A percentile compares a stretch with the other conserved stretches of the same genome.
Evolutionary conservation across 371 early-diverging fungal species (phyloP).

Genomic region (Paraphysoderma sedebokerense): DNA sequence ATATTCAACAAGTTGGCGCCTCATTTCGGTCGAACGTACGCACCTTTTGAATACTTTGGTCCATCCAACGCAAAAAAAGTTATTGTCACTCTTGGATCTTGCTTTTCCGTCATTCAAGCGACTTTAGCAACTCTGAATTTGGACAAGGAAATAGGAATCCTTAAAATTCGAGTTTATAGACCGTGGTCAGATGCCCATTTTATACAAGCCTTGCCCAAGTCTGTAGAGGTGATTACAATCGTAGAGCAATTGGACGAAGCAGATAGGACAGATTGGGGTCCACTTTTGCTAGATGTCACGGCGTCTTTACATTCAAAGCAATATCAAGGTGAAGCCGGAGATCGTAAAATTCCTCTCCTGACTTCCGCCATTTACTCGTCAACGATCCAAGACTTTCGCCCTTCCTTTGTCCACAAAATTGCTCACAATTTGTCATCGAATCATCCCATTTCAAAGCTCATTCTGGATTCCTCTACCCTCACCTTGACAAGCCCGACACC

Average conservation of each 20-base stretch:
- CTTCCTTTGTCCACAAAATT: too few species aligned
- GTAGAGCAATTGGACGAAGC: conserved; percentile 48
- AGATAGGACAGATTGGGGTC: conserved; percentile 46
- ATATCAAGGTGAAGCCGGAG: conserved; percentile 19
- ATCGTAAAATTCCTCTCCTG: too few species aligned
- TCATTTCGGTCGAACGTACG: conserved; percentile 28
- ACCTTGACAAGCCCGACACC: too few species aligned
- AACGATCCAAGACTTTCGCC: too few species aligned
- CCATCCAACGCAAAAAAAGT: conserved; percentile 31
- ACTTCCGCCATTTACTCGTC: too few species aligned
- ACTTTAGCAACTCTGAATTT: conserved; percentile 10
- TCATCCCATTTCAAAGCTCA: too few species aligned
- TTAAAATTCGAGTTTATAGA: conserved; percentile 44
- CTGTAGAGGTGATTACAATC: conserved; percentile 40
- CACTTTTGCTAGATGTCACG: conserved; percentile 57
- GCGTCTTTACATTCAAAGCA: conserved; percentile 38
- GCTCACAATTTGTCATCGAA: too few species aligned
- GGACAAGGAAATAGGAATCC: conserved; percentile 25
- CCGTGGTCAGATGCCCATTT: conserved; percentile 41
- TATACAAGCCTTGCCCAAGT: conserved; percentile 28
- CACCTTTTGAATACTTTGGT: conserved; percentile 30
- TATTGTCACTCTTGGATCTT: conserved; percentile 42
- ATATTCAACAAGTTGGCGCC: conserved; percentile 16
- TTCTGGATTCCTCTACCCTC: too few species aligned
- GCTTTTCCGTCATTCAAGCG: conserved; percentile 28